Base-by-base conservation (phyloP, 1,284 basidiomycete species). In the Grifola frondosa region DNA sequence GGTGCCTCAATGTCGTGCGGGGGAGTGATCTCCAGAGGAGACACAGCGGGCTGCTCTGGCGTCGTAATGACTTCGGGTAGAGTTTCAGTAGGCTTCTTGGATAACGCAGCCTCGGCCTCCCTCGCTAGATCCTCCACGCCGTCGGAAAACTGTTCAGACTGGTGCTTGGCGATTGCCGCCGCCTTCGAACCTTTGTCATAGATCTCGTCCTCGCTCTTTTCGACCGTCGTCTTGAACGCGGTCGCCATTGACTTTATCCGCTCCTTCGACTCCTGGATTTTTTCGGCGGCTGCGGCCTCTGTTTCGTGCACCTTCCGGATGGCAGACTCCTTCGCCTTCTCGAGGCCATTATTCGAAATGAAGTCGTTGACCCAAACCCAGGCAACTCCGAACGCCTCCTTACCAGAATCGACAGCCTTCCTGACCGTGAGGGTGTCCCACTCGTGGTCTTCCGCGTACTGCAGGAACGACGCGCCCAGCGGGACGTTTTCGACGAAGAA, bases 401-500 rank as follows among this genome's bases (percentile, higher is more conserved):
- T 75, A 16, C 77, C 70, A 10, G 73, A 68, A n/a, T 81, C 74
- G 37, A 84, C 56, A 15, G 81, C 75, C 48, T 83, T 76, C 49
- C 77, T 67, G 17, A 78, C 58, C 17, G 87, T 81, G 36, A 88
- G 67, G 4, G 75, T 79, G 53, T 92, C 86, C 87, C 88, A 91
- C 19, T 82, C 75, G 55, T 84, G 71, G 33, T 81, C 75, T 62
- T 95, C 90, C 6, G 86, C 87, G 59, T 82, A 89, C 48, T 93
- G 84, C 28, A 95, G 74, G 61, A 96, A 75, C 17, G 74, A 60
- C 54, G 88, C 78, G 31, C 85, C 94, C 22, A 85, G 68, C 4
- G 91, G 92, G 36, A 92, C 82, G 47, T 80, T 73, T 58, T 88
- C 83, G 48, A 81, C 74, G 71, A 94, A 94, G 60, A 93, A 75